These are phyloP conservation scores for Akanthomyces muscarius DNA, from an alignment of 2,329 filamentous ascomycete genomes.

Conservation along the genomic window DNA sequence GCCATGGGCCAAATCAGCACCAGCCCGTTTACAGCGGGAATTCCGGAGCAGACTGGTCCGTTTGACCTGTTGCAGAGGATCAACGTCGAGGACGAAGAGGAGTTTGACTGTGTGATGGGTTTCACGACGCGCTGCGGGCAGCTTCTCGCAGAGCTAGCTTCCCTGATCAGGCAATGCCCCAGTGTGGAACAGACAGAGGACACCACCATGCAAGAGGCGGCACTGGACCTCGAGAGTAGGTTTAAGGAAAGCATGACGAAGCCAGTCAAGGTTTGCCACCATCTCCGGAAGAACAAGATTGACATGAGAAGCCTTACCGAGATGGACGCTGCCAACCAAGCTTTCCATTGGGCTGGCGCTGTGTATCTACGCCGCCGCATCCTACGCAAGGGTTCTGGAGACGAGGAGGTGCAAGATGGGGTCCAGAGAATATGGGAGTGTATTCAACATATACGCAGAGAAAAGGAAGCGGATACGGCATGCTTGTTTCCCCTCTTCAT, in stretches of 20 bases:
- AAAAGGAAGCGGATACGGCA: slow-evolving; percentile 70
- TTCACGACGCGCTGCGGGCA: slow-evolving; percentile 61
- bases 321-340: slow-evolving; percentile 68
- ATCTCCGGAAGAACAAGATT: slow-evolving; percentile 46
- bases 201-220: slow-evolving; percentile 41
- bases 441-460: slow-evolving; percentile 58
- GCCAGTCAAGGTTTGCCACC: slow-evolving; percentile 39
- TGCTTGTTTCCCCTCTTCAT: slow-evolving; percentile 79
- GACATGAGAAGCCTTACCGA: slow-evolving; percentile 56
- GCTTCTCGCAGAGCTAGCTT: slow-evolving; percentile 57
- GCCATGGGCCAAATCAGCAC: slow-evolving; percentile 70
- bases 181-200: not conserved
- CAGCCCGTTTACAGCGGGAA: slow-evolving; percentile 30
- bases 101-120: slow-evolving; percentile 74
- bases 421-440: slow-evolving; percentile 61
- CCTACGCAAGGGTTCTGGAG: slow-evolving; percentile 54
- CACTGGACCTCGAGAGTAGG: slow-evolving; percentile 53
- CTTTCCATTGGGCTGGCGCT: slow-evolving; percentile 75
- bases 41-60: not conserved
- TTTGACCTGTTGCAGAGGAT: slow-evolving; percentile 4
- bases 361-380: slow-evolving; percentile 74
- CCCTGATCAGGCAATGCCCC: not conserved
- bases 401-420: slow-evolving; percentile 58
- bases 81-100: slow-evolving; percentile 37
- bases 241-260: slow-evolving; percentile 53